Conservation (phyloP, 768 basidiomycete species). For the Lanmaoa pseudosensibilis region DNA sequence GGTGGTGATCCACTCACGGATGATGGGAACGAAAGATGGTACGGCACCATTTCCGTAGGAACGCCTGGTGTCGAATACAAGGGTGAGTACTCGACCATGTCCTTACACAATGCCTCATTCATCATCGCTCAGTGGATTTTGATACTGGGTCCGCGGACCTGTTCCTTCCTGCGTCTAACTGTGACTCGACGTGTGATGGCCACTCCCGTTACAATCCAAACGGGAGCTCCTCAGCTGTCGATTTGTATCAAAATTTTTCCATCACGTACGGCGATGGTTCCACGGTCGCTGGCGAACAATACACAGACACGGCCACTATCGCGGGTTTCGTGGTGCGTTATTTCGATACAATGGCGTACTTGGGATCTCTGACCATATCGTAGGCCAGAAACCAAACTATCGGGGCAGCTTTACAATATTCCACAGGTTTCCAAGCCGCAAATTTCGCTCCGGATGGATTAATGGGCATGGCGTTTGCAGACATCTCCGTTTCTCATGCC, state of each 20-base stretch:
- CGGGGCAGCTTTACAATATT: slow-evolving; percentile 24
- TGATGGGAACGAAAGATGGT: slow-evolving; percentile 21
- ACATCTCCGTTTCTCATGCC: slow-evolving; percentile 36
- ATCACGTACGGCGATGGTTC: slow-evolving; percentile 47
- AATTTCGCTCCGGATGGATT: slow-evolving; percentile 32
- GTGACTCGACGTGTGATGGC: slow-evolving; percentile 31
- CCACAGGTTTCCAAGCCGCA: slow-evolving; percentile 10
- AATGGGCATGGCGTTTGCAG: slow-evolving; percentile 44
- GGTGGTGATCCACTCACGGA: slow-evolving; percentile 15
- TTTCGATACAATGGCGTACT: not conserved
- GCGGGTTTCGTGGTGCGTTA: slow-evolving; percentile 29
- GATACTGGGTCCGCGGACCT: slow-evolving; percentile 39
- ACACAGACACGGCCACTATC: slow-evolving; percentile 40
- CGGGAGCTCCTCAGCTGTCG: slow-evolving; percentile 30
- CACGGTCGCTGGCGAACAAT: slow-evolving; percentile 38
- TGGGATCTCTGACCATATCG: slow-evolving; percentile 10
- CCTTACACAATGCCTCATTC: not conserved
- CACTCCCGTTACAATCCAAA: slow-evolving; percentile 40
- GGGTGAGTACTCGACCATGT: slow-evolving; percentile 9
- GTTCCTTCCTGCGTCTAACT: slow-evolving; percentile 32
- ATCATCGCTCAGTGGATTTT: slow-evolving; percentile 25
- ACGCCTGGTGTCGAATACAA: slow-evolving; percentile 21
- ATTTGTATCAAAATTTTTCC: slow-evolving; percentile 28
- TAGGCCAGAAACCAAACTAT: slow-evolving; percentile 25
- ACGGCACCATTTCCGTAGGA: slow-evolving; percentile 26